A percentile compares a stretch with the other conserved stretches of the same genome.
phyloP scores from a whole-genome alignment of 495 filamentous ascomycete species.

The Lentithecium fluviatile region DNA sequence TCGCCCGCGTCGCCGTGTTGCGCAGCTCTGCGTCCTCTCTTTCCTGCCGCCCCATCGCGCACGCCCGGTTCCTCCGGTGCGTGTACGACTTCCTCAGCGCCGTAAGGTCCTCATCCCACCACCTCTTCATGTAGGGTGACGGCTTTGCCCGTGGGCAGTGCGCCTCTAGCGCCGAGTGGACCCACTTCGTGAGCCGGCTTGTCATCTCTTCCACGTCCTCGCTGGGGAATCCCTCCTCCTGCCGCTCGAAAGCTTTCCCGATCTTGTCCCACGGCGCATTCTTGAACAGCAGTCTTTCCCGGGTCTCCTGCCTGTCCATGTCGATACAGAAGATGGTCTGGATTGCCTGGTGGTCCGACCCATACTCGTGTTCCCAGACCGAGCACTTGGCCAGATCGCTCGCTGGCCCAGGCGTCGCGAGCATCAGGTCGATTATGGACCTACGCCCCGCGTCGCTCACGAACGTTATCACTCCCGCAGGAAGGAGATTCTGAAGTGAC shows the following conservation, averaged over 20 bases:
- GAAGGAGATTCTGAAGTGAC: slow-evolving; percentile 32
- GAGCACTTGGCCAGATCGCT: slow-evolving; percentile 36
- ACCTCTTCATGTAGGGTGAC: slow-evolving; percentile 10
- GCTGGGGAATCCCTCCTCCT: too few relatives aligned
- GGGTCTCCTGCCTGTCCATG: too few relatives aligned
- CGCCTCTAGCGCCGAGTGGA: too few relatives aligned
- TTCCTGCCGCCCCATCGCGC: slow-evolving; percentile 14
- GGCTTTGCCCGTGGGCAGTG: neutral
- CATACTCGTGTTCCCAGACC: slow-evolving; percentile 38
- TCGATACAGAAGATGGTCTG: too few relatives aligned
- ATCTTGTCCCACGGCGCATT: too few relatives aligned
- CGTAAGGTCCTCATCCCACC: slow-evolving; percentile 12
- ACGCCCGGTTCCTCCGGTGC: slow-evolving; percentile 11
- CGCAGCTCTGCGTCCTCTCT: slow-evolving; percentile 14
- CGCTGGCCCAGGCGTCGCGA: slow-evolving; percentile 33
- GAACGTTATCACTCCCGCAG: slow-evolving; percentile 42
- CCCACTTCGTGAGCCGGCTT: too few relatives aligned
- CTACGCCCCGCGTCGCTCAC: slow-evolving; percentile 32
- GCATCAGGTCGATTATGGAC: slow-evolving; percentile 40
- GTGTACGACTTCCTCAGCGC: slow-evolving; percentile 16
- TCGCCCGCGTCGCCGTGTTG: slow-evolving; percentile 14
- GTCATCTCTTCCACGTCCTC: too few relatives aligned
- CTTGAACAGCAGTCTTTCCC: too few relatives aligned
- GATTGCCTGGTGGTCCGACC: slow-evolving; percentile 42
- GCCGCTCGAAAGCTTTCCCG: too few relatives aligned